Base-by-base conservation (phyloP, 306 rosid species). In the Pterocarpus macrocarpus region DNA sequence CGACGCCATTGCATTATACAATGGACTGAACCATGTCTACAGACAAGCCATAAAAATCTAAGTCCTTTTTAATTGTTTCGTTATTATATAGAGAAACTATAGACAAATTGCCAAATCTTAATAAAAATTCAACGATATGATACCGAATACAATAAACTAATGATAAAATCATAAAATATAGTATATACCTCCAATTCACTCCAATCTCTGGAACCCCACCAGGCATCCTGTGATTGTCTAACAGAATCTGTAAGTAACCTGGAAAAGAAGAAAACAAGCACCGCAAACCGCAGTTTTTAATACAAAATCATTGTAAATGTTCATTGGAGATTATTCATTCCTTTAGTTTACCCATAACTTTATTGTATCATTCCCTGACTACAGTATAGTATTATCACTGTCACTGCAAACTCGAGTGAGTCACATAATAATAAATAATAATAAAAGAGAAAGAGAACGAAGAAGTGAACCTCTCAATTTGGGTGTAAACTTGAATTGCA, bases 211-310 rank as follows among this genome's bases (percentile, higher is more conserved):
- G 87, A 86, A 79, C 85, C 90, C 88, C 92, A 90, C 98, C 94
- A 91, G 1, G 73, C 82, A 69, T 82, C 90, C 73, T 90, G 99
- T 38, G 99, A 89, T 80, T 88, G 98, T 80, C 64, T 93, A 53
- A 84, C 96, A 57, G 97, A 89, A 65, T 94, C 97, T 0, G 97
- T 93, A 30, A 95, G 89, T 80, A 93, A 76, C 77, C 99, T 95
- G 86, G 35, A 82, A 79, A 45, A 3, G 22, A 39, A 34, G 33
- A 64, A 56, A 74, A 28, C 12, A 71, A 74, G 36, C 30, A 43
- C 9, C 44, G 47, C 50, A 52, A 71, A 58, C 28, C 49, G 22
- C 84, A 79, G 44, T 59, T 39, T 28, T 9, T 5, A 3, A 28
- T 4, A 4, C 30, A 50, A 43, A n/a, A 17, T 44, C 22, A 43